A percentile compares a stretch with the other conserved stretches of the same genome.
These are phyloP conservation scores for Phytophthora pisi DNA, from an alignment of 352 stramenopile species.

Conservation along the genomic window DNA sequence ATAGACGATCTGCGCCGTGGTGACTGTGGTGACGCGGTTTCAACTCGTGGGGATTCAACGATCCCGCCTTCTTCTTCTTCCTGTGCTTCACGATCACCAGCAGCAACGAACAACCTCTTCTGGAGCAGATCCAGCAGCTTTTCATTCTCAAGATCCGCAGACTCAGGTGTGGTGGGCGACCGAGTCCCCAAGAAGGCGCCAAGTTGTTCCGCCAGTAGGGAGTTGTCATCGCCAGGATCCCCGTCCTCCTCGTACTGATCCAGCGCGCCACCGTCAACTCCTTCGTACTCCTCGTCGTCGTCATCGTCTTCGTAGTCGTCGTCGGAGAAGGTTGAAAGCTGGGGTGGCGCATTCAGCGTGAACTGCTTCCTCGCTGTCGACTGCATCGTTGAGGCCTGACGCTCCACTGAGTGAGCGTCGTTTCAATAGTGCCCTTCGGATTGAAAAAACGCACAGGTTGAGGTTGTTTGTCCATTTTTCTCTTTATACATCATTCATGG, in stretches of 20 bases:
- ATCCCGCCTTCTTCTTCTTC: not conserved
- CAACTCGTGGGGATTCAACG: not conserved
- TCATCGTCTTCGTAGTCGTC: conserved; percentile 37
- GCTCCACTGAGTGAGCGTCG: conserved; percentile 9
- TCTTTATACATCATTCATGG: conserved; percentile 20
- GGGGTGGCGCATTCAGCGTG: conserved; percentile 19
- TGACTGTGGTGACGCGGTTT: not conserved
- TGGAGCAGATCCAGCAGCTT: conserved; percentile 25
- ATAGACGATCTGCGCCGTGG: conserved; percentile 10
- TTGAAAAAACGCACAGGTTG: not conserved
- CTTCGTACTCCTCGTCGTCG: conserved; percentile 26
- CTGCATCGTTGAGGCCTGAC: not conserved
- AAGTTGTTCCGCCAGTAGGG: conserved; percentile 22
- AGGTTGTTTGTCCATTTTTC: not conserved
- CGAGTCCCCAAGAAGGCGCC: conserved; percentile 10
- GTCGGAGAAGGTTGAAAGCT: conserved; percentile 14
- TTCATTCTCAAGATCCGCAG: conserved; percentile 16
- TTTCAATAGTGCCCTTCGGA: conserved; percentile 14
- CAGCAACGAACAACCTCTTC: conserved; percentile 11
- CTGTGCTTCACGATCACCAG: not conserved
- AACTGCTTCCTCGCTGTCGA: conserved; percentile 24
- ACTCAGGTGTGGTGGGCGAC: not conserved
- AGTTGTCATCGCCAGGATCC: conserved; percentile 10
- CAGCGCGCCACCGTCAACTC: conserved; percentile 17
- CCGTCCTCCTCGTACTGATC: conserved; percentile 12